phyloP scores from a whole-genome alignment of 2,329 filamentous ascomycete genomes.

The Lasiodiplodia sp. region DNA sequence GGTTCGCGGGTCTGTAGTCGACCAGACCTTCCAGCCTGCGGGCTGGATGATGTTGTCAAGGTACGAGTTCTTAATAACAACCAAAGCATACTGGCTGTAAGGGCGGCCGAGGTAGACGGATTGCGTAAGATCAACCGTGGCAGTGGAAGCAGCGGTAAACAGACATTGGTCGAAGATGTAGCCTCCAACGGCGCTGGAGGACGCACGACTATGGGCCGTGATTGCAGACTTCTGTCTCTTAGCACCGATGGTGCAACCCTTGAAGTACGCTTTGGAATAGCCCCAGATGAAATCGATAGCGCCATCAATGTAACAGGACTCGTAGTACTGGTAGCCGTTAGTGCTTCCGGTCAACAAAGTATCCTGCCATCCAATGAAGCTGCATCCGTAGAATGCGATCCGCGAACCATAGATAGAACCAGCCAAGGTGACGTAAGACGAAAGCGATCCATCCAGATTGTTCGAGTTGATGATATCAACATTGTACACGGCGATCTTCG shows the following conservation, averaged over 20 bases:
- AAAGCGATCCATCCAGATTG: constrained; percentile 54
- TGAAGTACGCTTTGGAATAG: constrained; percentile 57
- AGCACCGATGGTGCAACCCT: constrained; percentile 33
- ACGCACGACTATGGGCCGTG: constrained; percentile 37
- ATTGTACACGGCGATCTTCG: constrained; percentile 65
- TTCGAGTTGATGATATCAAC: constrained; percentile 63
- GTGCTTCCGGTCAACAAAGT: constrained; percentile 46
- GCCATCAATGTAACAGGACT: constrained; percentile 62
- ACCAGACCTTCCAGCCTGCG: constrained; percentile 59
- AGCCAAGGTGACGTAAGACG: constrained; percentile 33
- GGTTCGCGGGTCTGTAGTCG: constrained; percentile 45
- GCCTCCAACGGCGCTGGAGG: constrained; percentile 44
- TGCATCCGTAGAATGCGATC: constrained; percentile 58
- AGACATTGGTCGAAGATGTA: constrained; percentile 61
- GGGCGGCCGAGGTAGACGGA: constrained; percentile 58
- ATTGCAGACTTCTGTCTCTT: constrained; percentile 32
- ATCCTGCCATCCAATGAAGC: constrained; percentile 63
- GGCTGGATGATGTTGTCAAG: constrained; percentile 64
- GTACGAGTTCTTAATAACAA: constrained; percentile 57
- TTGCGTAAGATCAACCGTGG: constrained; percentile 43
- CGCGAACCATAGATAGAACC: constrained; percentile 6
- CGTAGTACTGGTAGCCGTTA: constrained; percentile 62
- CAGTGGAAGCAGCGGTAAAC: constrained; percentile 47
- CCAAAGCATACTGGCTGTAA: constrained; percentile 56
- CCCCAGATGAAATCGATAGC: constrained; percentile 66